These are phyloP conservation scores for Russula emetica DNA, from an alignment of 768 basidiomycete species.

Conservation along the genomic window DNA sequence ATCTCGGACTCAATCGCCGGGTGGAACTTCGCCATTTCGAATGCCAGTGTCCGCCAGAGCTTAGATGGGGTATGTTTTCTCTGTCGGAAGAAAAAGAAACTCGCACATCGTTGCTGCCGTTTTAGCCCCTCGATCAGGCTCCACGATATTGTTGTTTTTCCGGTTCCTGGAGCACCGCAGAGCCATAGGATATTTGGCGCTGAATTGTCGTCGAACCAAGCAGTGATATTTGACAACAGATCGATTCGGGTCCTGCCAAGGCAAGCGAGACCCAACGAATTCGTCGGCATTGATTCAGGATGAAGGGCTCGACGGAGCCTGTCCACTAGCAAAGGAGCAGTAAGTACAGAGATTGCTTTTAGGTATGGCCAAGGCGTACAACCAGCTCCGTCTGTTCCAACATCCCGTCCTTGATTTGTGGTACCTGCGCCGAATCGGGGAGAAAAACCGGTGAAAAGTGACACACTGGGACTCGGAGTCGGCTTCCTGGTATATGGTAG, in stretches of 20 bases:
- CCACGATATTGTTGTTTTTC: conserved; percentile 21
- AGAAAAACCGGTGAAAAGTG: background rate
- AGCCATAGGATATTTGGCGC: conserved; percentile 23
- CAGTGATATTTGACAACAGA: background rate
- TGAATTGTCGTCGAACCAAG: conserved; percentile 12
- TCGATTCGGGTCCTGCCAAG: conserved; percentile 4
- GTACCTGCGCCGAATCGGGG: background rate
- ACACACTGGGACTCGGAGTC: background rate
- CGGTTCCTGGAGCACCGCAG: conserved; percentile 22
- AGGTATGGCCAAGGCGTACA: background rate
- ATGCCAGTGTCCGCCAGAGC: conserved; percentile 18
- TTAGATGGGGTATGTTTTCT: background rate
- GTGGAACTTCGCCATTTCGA: conserved; percentile 21
- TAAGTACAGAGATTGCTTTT: background rate
- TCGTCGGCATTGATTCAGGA: background rate
- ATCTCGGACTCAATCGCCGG: conserved; percentile 16
- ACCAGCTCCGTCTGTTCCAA: background rate
- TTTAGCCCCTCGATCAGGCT: conserved; percentile 19
- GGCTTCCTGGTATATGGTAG: background rate
- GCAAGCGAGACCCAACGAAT: background rate
- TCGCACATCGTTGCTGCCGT: conserved; percentile 15
- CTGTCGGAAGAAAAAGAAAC: conserved; percentile 11
- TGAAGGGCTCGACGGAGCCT: background rate
- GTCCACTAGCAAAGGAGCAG: background rate
- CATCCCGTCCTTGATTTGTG: background rate